Evolutionary conservation across 306 rosid species (phyloP), one percentile per base, ranked within the genome.

Genomic region (Casuarina cunninghamiana): DNA sequence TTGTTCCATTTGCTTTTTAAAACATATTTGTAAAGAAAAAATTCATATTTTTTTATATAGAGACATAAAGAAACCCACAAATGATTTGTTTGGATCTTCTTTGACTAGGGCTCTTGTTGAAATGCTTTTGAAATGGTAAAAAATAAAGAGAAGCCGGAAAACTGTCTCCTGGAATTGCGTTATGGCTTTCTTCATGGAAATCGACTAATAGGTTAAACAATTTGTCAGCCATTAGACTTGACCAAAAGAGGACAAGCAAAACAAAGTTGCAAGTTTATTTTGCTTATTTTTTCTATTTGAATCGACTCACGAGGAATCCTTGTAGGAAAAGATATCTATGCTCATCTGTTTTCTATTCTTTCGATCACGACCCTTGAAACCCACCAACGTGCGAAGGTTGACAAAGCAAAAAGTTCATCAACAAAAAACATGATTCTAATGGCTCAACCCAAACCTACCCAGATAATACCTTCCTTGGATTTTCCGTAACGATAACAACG

Each of bases 391-490:
- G 35, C 44, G 15, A 63, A 63, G 21, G 5, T 13, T 38, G 44
- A 39, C n/a, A 16, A 6, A 37, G 2, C 10, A 63, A 38, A 13
- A 62, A 62, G 1, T 15, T 62, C 0, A 53, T 53, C 38, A 8
- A 3, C 15, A 12, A n/a, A 66, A 66, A 49, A 73, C 48, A 73
- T 72, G 19, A 66, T 44, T 72, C 38, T n/a, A 43, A 44, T 9
- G 54, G 80, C 5, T 44, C 15, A 21, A 51, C 44, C 67, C 16
- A 21, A 49, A n/a, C 13, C 51, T 1, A 17, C 71, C 13, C 16
- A 19, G 32, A 50, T 60, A 60, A 39, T 17, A 54, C 81, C 78
- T 48, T 35, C 69, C 75, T 39, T 43, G 17, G 43, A 32, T 65
- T 35, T 53, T 32, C 42, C 50, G 32, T 35, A 10, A 57, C 6